Evolutionary conservation across 1,284 basidiomycete genomes (phyloP), one percentile per base, ranked within the genome.

Genomic region (Pseudozyma thailandica): DNA sequence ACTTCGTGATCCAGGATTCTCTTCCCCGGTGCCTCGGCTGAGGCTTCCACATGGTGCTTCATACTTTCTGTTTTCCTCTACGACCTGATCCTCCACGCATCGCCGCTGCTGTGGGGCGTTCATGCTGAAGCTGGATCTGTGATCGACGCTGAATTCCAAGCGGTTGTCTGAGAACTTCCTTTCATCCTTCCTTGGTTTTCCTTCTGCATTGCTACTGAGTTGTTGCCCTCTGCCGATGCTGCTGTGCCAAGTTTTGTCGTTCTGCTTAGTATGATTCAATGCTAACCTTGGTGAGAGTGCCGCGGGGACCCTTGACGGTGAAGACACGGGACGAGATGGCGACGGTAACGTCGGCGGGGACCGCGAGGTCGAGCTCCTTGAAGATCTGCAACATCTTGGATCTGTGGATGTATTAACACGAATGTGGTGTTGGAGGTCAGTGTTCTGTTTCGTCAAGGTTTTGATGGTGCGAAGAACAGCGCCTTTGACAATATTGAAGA

Each of bases 261-360:
- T n/a, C 16, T 45, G 26, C 38, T 46, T 31, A 48, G 23, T 39
- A 33, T n/a, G 0, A 16, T 38, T 44, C 27, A 43, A 63, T 74
- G 56, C 81, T 63, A 63, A 82, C 81, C 81, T 83, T 83, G 62
- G 66, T 73, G 48, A 83, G 75, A 55, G 79, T 61, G 38, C 81
- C 81, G 18, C 81, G 77, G 46, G 81, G 81, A 56, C 81, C 81
- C 76, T 81, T 83, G 77, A 82, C 78, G 55, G 74, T 77, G 63
- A 78, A 71, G 58, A 77, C 56, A 48, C 81, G 79, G 33, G 81
- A 71, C 70, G 77, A 65, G 51, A 83, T 46, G 59, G 56, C 61
- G 69, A 82, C 74, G 59, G 66, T 33, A 44, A 82, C 74, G 52
- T 72, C 76, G 45, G 54, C 55, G 45, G 80, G 80, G 69, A 83